Evolutionary conservation across 371 early-diverging fungal species (phyloP).

Genomic region (Zychaea mexicana): DNA sequence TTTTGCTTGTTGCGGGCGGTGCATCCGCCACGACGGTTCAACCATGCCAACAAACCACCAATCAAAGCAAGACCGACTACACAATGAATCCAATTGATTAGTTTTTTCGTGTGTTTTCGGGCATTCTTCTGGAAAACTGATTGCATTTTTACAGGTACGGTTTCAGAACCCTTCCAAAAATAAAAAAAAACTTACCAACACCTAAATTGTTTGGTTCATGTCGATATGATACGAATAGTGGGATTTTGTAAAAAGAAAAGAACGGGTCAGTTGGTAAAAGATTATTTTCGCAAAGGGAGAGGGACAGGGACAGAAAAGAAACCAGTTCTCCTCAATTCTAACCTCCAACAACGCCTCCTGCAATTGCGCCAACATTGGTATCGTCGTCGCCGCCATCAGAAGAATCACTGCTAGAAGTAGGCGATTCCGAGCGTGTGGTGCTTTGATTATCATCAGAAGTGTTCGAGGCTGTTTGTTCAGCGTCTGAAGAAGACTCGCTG

Average conservation of each 20-base stretch:
- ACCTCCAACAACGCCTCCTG: slow-evolving; percentile 42
- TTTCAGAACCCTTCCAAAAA: not conserved
- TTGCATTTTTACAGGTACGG: not conserved
- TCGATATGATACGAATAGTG: no score
- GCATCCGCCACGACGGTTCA: slow-evolving; percentile 15
- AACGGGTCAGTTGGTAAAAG: no score
- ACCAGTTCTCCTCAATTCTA: no score
- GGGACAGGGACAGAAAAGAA: no score
- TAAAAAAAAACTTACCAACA: slow-evolving; percentile 29
- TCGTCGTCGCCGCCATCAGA: slow-evolving; percentile 13
- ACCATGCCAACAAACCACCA: slow-evolving; percentile 42
- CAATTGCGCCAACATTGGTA: slow-evolving; percentile 33
- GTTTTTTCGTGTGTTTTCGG: not conserved
- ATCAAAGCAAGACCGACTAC: slow-evolving; percentile 47
- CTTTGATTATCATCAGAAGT: not conserved
- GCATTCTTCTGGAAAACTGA: no score
- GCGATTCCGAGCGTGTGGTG: not conserved
- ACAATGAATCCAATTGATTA: not conserved
- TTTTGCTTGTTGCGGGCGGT: slow-evolving; percentile 28
- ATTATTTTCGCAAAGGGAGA: no score
- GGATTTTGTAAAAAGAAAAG: no score
- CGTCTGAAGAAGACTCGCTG: no score
- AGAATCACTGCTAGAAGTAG: not conserved
- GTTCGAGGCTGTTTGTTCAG: no score
- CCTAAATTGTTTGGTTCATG: no score